Percentiles rank a stretch among this genome's conserved stretches.
phyloP scores from a whole-genome alignment of 805 yeast species.

The Yarrowia deformans region DNA sequence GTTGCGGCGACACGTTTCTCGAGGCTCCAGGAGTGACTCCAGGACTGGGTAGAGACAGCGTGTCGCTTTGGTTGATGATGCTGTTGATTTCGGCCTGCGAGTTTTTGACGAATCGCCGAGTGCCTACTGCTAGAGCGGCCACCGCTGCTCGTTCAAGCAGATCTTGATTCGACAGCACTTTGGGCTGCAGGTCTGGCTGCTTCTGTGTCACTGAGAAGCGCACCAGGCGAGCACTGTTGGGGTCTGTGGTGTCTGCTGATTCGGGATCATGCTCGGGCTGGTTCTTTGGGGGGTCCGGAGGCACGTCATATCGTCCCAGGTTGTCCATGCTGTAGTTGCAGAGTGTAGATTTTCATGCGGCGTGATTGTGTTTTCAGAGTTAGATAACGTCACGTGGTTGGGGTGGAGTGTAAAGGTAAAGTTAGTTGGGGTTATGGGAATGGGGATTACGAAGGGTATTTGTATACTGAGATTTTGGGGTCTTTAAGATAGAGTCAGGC shows the following conservation, averaged over 20 bases:
- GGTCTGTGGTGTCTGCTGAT: background rate
- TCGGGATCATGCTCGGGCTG: background rate
- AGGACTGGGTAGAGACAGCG: background rate
- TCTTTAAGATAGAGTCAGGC: no score
- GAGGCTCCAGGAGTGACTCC: background rate
- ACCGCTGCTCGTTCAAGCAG: conserved; percentile 3
- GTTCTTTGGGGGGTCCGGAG: background rate
- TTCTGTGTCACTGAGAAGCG: conserved; percentile 20
- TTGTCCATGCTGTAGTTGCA: conserved; percentile 17
- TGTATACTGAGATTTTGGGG: no score
- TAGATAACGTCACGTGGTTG: conserved; percentile 17
- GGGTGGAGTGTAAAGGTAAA: background rate
- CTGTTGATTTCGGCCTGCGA: background rate
- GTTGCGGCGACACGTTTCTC: background rate
- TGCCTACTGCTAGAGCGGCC: conserved; percentile 8
- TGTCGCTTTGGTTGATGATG: background rate
- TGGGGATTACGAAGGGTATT: no score
- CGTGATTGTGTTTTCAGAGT: conserved; percentile 15
- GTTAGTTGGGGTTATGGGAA: no score
- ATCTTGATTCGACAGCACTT: background rate
- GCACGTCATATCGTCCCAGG: conserved; percentile 16
- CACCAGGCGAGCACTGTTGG: background rate
- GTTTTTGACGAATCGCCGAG: background rate
- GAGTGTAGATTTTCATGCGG: conserved; percentile 25
- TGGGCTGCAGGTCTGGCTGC: background rate